Evolutionary conservation across 495 filamentous ascomycete species (phyloP), one percentile per base, ranked within the genome.

Genomic region (Bacidia gigantensis): DNA sequence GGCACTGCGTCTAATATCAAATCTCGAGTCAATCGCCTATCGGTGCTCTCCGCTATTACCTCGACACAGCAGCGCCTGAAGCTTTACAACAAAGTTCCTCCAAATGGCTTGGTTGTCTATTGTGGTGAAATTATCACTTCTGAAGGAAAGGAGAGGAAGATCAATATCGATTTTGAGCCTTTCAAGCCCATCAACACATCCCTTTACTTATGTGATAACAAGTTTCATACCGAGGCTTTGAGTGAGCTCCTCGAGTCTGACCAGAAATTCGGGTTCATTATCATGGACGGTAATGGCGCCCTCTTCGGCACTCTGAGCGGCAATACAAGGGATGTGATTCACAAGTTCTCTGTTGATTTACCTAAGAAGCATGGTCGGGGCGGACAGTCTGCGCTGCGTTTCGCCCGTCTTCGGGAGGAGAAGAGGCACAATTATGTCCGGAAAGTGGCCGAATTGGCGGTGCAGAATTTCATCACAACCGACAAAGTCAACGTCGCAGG

Each of bases 101-200:
- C 93, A 5, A 98, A 98, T 72, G 92, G 92, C 51, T 72, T 98
- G 47, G 92, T 98, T 48, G 84, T 98, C 53, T 98, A 98, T 76
- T 98, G 92, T 69, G 92, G 92, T 80, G 92, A 98, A 95, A 95
- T 98, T 66, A 88, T 98, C 72, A 98, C 92, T 14, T 83, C 82
- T 9, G 92, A 98, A 73, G 92, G 92, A 67, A 98, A 98, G 67
- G 92, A 98, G 69, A 78, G 92, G 55, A 97, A 95, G 76, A 92
- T 98, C 72, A 98, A 97, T 70, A 97, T 97, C 64, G 93, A 97
- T 62, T 98, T 98, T 64, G 92, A 98, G 65, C 92, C 92, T 12
- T 98, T 98, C 76, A 98, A 97, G 75, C 90, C 92, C 20, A 97
- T 98, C 79, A 98, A 98, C 69, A 98, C 92, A 3, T 98, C 92